Base-by-base conservation (phyloP, 2,329 filamentous ascomycete genomes). In the Hymenoscyphus scutula region DNA sequence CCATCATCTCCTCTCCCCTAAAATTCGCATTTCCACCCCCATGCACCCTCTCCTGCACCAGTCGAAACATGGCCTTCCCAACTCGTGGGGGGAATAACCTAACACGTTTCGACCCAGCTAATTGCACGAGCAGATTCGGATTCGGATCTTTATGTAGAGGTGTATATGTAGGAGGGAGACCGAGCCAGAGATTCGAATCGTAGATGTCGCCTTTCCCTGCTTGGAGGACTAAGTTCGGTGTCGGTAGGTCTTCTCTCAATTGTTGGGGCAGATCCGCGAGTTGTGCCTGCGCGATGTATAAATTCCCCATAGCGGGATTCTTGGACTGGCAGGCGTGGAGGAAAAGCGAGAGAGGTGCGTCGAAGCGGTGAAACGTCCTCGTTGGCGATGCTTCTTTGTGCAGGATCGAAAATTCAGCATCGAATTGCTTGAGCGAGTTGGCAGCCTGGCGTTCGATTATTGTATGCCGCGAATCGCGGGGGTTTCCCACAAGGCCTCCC, bases 111-210 rank as follows among this genome's bases (percentile, higher is more conserved):
- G 73, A 76, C 3, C 91, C 86, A 17, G 85, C 85, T 13, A 98
- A 76, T 76, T 99, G 95, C 54, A 91, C 85, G 74, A 98, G 97
- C 0, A 97, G 71, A 73, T 99, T 99, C 0, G 92, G 92, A 71
- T 98, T 98, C 0, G 95, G 95, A 71, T 99, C 95, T 60, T 90
- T 85, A 76, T 99, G 95, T 2, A 97, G 79, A 3, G 95, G 92
- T 0, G 95, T 97, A 69, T 92, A 92, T 0, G 93, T 97, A 0
- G 92, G 92, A 45, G 92, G 86, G 15, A 89, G 80, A 0, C 95
- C 95, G 13, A 98, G 82, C 94, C 94, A 99, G 53, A 98, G 79
- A 69, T 90, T 96, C 0, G 89, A 88, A 69, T 83, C 85, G 74
- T 98, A 97, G n/a, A 97, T 77, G 74, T 97, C 93, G 2, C 91